Base-by-base conservation (phyloP, 495 filamentous ascomycete species). In the Trichoderma asperelloides region DNA sequence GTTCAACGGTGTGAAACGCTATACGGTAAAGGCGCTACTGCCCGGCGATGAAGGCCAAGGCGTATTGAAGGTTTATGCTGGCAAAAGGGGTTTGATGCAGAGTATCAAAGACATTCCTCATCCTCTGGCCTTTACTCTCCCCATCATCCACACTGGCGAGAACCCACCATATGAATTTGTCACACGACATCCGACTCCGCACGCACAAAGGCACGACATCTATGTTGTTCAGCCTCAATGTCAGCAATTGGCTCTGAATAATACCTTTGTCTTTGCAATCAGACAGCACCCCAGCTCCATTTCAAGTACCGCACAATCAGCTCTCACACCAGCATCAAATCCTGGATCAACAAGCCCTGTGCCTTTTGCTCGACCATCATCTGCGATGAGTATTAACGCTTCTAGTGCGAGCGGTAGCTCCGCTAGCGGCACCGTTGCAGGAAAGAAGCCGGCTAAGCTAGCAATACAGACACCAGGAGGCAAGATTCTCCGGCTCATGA, bases 211-310 rank as follows among this genome's bases (percentile, higher is more conserved):
- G 25, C 94, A 99, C 75, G 95, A 98, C 70, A 85, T 99, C 69
- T 99, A 99, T 77, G 89, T 99, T 71, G 90, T 89, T 40, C 93
- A 97, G 71, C 95, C 96, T 0, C 96, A 98, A 75, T 98, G 95
- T 73, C 82, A 89, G 45, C 85, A 85, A 25, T 80, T 99, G 13
- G 93, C 91, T 11, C 77, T 96, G 51, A 96, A 97, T 78, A 98
- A 98, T 74, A 99, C 95, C 8, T 99, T 96, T 73, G 94, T 99
- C 28, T 99, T 99, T 73, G 88, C 89, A 64, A 89, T 98, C 63
- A 90, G 95, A 33, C 95, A 99, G 73, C 93, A 98, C 73, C 91
- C 93, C 0, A 89, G 92, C 43, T 87, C 88, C 0, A 13, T 60
- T n/a, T 45, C 60, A 9, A 23, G 8, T 16, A 62, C 27, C 4